These are phyloP conservation scores for Lepidium africanum DNA, from an alignment of 345 rosid species.

Conservation along the genomic window DNA sequence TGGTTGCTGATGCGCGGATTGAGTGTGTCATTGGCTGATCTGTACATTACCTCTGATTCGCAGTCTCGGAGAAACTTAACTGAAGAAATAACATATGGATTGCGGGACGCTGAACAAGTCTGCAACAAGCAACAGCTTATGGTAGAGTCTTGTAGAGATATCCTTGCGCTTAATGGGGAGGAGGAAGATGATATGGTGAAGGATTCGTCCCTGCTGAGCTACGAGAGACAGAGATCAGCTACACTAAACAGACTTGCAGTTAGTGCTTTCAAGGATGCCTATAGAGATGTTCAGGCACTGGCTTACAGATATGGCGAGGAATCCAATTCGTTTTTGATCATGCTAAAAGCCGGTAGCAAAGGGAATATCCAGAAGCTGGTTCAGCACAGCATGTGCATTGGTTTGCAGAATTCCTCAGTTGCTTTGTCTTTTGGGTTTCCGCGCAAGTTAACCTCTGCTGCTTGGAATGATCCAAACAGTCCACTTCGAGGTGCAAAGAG, in stretches of 20 bases:
- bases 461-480: constrained; percentile 56
- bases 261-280: constrained; percentile 67
- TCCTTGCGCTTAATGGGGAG: constrained; percentile 46
- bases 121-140: constrained; percentile 64
- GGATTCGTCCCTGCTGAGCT: constrained; percentile 39
- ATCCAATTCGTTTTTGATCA: constrained; percentile 62
- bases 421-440: constrained; percentile 85
- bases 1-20: constrained; percentile 76
- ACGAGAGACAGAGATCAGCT: constrained; percentile 76
- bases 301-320: constrained; percentile 50
- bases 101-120: constrained; percentile 56
- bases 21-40: constrained; percentile 75
- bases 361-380: constrained; percentile 72
- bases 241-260: constrained; percentile 62
- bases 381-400: constrained; percentile 88
- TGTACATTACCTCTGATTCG: constrained; percentile 51
- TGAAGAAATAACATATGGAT: constrained; percentile 54
- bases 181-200: constrained; percentile 26
- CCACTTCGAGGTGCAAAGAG: constrained; percentile 7
- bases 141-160: constrained; percentile 56
- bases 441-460: constrained; percentile 47
- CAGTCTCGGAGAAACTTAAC: constrained; percentile 47
- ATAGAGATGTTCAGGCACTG: constrained; percentile 66
- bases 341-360: constrained; percentile 93
- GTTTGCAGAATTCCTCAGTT: constrained; percentile 72